Evolutionary conservation across 2,329 filamentous ascomycete genomes (phyloP).

Genomic region (Alternaria panax): DNA sequence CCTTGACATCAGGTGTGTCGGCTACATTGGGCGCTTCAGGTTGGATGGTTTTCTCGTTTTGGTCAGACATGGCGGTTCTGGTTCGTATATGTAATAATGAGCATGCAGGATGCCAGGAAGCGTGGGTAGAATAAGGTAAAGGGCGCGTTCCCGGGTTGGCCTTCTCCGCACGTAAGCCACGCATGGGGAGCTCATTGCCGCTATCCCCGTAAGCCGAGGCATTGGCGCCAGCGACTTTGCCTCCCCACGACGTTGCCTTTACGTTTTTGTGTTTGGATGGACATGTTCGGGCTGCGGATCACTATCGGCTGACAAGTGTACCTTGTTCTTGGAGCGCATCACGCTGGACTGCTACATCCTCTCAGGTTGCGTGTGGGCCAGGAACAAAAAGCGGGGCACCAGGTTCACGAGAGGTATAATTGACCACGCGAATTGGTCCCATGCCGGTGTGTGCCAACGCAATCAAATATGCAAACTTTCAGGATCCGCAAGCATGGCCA

Average conservation of each 20-base stretch:
- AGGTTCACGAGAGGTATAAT: neutral
- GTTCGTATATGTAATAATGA: slow-evolving; percentile 6
- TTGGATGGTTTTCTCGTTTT: slow-evolving; percentile 40
- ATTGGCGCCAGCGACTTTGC: neutral
- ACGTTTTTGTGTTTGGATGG: neutral
- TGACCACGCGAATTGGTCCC: neutral
- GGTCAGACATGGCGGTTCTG: slow-evolving; percentile 42
- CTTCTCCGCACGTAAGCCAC: slow-evolving; percentile 24
- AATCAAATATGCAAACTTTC: neutral
- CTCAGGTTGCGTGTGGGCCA: neutral
- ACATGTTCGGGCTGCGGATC: neutral
- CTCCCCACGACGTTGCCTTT: no score
- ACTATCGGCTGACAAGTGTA: neutral
- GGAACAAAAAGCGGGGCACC: neutral
- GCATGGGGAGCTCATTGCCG: slow-evolving; percentile 1
- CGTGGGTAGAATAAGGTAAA: slow-evolving; percentile 20
- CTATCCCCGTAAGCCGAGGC: slow-evolving; percentile 27
- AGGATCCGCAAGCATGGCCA: neutral
- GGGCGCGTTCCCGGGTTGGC: slow-evolving; percentile 17
- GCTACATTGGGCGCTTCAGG: slow-evolving; percentile 41
- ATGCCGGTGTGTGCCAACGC: neutral
- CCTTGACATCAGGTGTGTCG: slow-evolving; percentile 31
- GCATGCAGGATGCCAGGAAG: slow-evolving; percentile 19
- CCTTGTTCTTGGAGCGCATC: neutral
- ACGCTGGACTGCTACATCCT: neutral